Evolutionary conservation across 129 eudicot genomes (phyloP).

Genomic region (Escallonia rubra): DNA sequence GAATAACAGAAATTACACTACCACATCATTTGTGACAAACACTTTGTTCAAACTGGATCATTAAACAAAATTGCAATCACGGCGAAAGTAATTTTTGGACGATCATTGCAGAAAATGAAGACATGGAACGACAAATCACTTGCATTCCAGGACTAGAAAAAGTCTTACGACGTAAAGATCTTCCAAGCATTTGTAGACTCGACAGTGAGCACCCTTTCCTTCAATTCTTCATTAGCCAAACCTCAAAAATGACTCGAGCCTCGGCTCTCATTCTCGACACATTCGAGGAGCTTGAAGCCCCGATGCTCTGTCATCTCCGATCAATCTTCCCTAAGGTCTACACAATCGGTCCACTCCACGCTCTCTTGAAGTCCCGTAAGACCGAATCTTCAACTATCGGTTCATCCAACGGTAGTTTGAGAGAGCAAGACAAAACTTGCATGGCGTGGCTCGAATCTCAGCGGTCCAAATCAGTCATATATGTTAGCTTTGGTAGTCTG

Average conservation of each 20-base stretch:
- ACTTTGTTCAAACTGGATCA: no score
- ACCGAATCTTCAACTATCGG: background rate
- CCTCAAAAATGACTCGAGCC: slow-evolving; percentile 5
- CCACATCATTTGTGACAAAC: no score
- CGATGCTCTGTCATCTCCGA: background rate
- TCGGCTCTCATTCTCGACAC: slow-evolving; percentile 19
- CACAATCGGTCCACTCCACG: slow-evolving; percentile 20
- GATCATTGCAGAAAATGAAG: background rate
- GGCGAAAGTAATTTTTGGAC: no score
- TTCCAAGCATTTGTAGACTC: slow-evolving; percentile 8
- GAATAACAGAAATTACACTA: no score
- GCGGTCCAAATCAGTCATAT: slow-evolving; percentile 43
- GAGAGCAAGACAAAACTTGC: slow-evolving; percentile 27
- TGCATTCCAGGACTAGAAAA: slow-evolving; percentile 12
- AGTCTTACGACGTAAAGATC: slow-evolving; percentile 11
- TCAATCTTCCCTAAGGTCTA: slow-evolving; percentile 5
- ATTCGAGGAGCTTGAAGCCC: slow-evolving; percentile 16
- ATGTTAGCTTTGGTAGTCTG: slow-evolving; percentile 49
- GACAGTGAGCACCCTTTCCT: background rate
- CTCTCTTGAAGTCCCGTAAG: background rate
- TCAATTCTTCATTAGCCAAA: background rate
- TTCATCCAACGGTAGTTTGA: slow-evolving; percentile 7
- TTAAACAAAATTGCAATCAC: no score
- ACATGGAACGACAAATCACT: slow-evolving; percentile 1
- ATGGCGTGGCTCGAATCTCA: slow-evolving; percentile 45